These are phyloP conservation scores for Luzula sylvatica DNA, from an alignment of 176 grass and related monocot species.

Conservation along the genomic window DNA sequence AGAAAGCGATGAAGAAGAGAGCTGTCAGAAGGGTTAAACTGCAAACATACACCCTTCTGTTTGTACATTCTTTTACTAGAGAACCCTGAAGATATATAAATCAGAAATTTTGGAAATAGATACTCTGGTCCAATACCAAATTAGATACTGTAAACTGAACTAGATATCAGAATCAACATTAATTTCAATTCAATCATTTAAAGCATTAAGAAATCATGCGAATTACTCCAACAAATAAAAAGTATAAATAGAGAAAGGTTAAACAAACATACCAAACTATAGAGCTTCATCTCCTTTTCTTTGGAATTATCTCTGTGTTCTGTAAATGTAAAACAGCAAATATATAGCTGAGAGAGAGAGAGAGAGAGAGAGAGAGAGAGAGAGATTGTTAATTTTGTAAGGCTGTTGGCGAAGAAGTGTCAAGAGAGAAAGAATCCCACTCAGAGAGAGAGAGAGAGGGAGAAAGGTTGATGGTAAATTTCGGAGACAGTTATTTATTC, in stretches of 20 bases:
- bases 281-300: background rate
- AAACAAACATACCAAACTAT: background rate
- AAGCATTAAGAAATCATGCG: too few relatives aligned
- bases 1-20: constrained; percentile 35
- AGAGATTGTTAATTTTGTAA: background rate
- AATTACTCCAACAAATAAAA: too few relatives aligned
- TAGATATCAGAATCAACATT: too few relatives aligned
- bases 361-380: background rate
- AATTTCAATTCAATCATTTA: too few relatives aligned
- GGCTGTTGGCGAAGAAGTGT: background rate
- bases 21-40: constrained; percentile 23
- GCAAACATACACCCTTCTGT: constrained; percentile 28
- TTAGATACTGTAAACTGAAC: too few relatives aligned
- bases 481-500: too few relatives aligned
- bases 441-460: background rate
- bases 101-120: too few relatives aligned
- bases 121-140: too few relatives aligned
- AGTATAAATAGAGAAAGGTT: too few relatives aligned
- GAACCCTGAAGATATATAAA: constrained; percentile 24
- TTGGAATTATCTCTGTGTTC: background rate
- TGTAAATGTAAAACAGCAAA: background rate
- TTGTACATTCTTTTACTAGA: constrained; percentile 15
- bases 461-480: background rate
- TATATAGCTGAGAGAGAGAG: too few relatives aligned
- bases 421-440: background rate